phyloP scores from a whole-genome alignment of 768 basidiomycete genomes.

The Agaricus blazei region DNA sequence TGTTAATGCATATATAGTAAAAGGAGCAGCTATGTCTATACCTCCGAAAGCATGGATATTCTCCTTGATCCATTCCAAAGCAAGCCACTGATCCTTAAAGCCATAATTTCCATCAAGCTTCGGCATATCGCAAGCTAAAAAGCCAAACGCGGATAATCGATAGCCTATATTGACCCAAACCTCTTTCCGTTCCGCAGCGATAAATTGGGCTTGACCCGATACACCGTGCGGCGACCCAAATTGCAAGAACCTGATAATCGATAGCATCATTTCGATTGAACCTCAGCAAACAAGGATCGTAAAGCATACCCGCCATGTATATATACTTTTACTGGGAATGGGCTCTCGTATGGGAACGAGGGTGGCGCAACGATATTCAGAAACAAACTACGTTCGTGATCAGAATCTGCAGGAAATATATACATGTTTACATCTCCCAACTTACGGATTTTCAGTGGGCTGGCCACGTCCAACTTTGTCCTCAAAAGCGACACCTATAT shows the following conservation, averaged over 20 bases:
- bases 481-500: slow-evolving; percentile 22
- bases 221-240: slow-evolving; percentile 71
- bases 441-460: slow-evolving; percentile 69
- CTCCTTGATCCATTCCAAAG: slow-evolving; percentile 63
- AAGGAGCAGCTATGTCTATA: slow-evolving; percentile 13
- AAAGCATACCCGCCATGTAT: slow-evolving; percentile 65
- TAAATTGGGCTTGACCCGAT: slow-evolving; percentile 58
- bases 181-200: slow-evolving; percentile 57
- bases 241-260: slow-evolving; percentile 56
- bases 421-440: neutral
- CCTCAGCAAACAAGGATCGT: neutral
- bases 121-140: slow-evolving; percentile 62
- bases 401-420: neutral
- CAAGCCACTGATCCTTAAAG: slow-evolving; percentile 83
- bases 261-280: neutral
- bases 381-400: slow-evolving; percentile 41
- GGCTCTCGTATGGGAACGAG: slow-evolving; percentile 33
- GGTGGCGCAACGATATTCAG: slow-evolving; percentile 63
- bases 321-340: slow-evolving; percentile 67
- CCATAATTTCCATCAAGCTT: slow-evolving; percentile 69
- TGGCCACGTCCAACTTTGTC: slow-evolving; percentile 64
- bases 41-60: slow-evolving; percentile 72
- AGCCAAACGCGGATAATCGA: slow-evolving; percentile 72
- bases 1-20: no score
- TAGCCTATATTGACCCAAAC: slow-evolving; percentile 79